Evolutionary conservation across 2,329 filamentous ascomycete species (phyloP), one percentile per base, ranked within the genome.

Genomic region (Beauveria asiatica): DNA sequence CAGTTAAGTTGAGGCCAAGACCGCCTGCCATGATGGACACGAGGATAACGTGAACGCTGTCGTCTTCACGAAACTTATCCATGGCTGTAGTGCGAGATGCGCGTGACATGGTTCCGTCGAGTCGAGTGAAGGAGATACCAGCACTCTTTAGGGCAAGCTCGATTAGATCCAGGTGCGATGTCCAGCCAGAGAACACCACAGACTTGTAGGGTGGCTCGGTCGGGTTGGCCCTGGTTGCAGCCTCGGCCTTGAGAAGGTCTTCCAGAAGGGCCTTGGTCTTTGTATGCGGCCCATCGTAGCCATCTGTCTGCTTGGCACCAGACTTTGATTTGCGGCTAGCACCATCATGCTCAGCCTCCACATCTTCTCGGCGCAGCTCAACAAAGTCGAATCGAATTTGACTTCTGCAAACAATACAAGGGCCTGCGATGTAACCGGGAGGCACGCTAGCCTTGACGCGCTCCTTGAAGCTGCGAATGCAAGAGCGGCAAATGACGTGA

Each of bases 131-230:
- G 1, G 74, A 77, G 70, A 95, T 89, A 10, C 80, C 78, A 11
- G 81, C 81, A 54, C 83, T 80, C 33, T 84, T 79, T 16, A 97
- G 80, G 0, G 92, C 93, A 54, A 90, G 80, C 69, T 94, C 86
- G 65, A 99, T 96, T 21, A 99, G 83, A 70, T 97, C 92, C 17
- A 99, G 83, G 70, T 97, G 92, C 0, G 89, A 87, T 0, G 94
- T 97, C 92, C 94, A 97, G n/a, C 87, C 87, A 0, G 92, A 96
- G 74, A 97, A 97, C 7, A 99, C 86, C 16, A 99, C 92, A 27
- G 90, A 94, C 72, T 96, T 97, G 74, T 90, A 88, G 0, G 92
- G 92, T 0, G 84, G 82, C 68, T 92, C 84, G 11, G 82, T 75
- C 0, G 85, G 83, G 10, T 83, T 77, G 0, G 75, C 76, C 42